Evolutionary conservation across 106 monocot species (phyloP).

Genomic region (Triglochin maritima): DNA sequence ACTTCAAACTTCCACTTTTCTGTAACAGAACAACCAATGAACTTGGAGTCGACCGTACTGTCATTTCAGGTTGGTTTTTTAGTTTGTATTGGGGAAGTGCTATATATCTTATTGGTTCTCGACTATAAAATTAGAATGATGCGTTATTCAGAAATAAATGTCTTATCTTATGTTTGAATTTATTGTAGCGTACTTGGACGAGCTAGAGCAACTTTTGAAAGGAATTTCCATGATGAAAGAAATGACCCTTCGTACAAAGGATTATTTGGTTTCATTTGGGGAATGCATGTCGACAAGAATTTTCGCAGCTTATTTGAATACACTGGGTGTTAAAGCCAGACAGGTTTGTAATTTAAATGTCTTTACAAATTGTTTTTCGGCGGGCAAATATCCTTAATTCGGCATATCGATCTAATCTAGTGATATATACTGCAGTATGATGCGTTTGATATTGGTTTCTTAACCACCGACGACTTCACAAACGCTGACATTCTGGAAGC

Average conservation of each 20-base stretch:
- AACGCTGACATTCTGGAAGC: conserved; percentile 95
- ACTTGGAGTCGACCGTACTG: conserved; percentile 52
- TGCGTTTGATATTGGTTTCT: conserved; percentile 90
- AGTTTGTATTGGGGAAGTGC: no score
- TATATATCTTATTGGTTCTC: no score
- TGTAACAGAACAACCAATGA: conserved; percentile 49
- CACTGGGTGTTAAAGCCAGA: conserved; percentile 66
- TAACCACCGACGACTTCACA: conserved; percentile 87
- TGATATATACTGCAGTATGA: conserved; percentile 52
- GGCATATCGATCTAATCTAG: neutral
- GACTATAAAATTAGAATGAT: neutral
- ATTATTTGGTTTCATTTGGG: conserved; percentile 92
- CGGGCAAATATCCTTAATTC: no score
- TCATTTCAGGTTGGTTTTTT: conserved; percentile 36
- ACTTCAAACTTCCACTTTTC: neutral
- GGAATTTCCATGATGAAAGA: conserved; percentile 98
- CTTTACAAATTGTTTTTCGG: no score
- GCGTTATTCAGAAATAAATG: neutral
- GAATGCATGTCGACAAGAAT: conserved; percentile 95
- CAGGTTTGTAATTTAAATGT: conserved; percentile 31
- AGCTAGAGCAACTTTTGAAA: conserved; percentile 78
- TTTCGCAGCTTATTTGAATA: conserved; percentile 76
- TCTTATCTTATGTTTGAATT: no score
- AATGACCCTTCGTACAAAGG: conserved; percentile 66
- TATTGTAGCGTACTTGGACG: conserved; percentile 47